phyloP scores from a whole-genome alignment of 305 asterid species.

The Solanum aculeatissimum region DNA sequence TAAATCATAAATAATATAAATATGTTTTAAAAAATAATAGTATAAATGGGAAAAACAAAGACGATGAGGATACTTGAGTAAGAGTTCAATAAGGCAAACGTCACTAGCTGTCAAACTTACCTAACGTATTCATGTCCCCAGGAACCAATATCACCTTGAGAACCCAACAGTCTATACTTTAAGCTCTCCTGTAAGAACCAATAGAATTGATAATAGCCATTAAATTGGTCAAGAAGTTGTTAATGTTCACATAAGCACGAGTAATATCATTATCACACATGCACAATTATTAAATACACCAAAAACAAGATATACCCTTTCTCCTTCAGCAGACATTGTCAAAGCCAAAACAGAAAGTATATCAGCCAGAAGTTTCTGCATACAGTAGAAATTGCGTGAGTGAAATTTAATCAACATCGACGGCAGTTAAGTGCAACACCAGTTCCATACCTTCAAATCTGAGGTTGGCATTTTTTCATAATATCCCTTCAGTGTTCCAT shows the following conservation, averaged over 20 bases:
- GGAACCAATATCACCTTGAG: constrained; percentile 97
- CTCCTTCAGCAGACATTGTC: constrained; percentile 99
- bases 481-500: constrained; percentile 74
- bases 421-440: background rate
- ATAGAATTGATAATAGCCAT: background rate
- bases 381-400: background rate
- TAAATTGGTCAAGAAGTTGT: background rate
- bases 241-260: background rate
- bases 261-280: background rate
- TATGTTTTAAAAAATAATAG: background rate
- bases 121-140: constrained; percentile 99
- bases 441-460: constrained; percentile 54
- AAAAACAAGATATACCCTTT: constrained; percentile 47
- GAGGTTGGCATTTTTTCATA: constrained; percentile 64
- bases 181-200: constrained; percentile 77
- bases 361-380: constrained; percentile 84
- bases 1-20: background rate
- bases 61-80: background rate
- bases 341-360: constrained; percentile 95
- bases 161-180: constrained; percentile 84
- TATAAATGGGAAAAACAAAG: background rate
- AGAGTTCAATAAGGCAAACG: background rate
- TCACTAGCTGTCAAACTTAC: constrained; percentile 23
- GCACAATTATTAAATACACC: background rate
- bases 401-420: background rate